Percentiles rank a stretch among this genome's conserved stretches.
Evolutionary conservation across 1,139 yeast species (phyloP).

Genomic region (Geotrichum europaeum): DNA sequence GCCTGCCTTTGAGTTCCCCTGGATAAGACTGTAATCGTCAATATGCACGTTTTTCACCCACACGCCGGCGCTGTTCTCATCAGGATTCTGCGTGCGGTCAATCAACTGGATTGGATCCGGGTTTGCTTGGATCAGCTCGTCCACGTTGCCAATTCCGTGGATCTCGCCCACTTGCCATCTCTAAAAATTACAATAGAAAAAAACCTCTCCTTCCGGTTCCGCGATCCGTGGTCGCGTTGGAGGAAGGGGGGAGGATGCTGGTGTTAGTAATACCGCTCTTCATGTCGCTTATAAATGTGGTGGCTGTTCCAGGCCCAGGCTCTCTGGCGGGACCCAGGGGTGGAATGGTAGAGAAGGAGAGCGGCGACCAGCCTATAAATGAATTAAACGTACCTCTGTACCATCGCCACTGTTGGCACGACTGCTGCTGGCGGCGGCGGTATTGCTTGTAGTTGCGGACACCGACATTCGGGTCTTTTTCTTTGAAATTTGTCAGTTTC

Average conservation of each 20-base stretch:
- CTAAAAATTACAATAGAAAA: neutral
- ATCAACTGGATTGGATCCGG: constrained; percentile 15
- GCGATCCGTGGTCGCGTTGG: neutral
- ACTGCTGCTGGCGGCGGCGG: neutral
- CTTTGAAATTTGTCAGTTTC: no score
- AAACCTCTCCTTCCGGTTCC: neutral
- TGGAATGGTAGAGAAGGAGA: no score
- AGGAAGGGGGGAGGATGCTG: neutral
- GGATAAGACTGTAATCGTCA: constrained; percentile 39
- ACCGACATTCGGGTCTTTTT: neutral
- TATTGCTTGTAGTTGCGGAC: neutral
- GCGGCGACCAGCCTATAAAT: neutral
- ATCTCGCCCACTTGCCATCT: constrained; percentile 16
- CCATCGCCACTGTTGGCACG: neutral
- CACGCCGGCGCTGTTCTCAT: constrained; percentile 16
- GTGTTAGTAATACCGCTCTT: neutral
- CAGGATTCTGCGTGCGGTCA: constrained; percentile 6
- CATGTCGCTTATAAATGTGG: neutral
- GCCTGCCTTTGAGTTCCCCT: constrained; percentile 32
- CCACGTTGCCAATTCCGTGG: constrained; percentile 15
- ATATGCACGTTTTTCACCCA: constrained; percentile 41
- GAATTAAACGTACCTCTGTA: neutral
- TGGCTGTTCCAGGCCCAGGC: neutral
- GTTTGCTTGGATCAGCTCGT: constrained; percentile 1
- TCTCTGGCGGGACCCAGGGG: neutral